Evolutionary conservation across 2,329 filamentous ascomycete species (phyloP), one percentile per base, ranked within the genome.

Genomic region (Dactylonectria estremocensis): DNA sequence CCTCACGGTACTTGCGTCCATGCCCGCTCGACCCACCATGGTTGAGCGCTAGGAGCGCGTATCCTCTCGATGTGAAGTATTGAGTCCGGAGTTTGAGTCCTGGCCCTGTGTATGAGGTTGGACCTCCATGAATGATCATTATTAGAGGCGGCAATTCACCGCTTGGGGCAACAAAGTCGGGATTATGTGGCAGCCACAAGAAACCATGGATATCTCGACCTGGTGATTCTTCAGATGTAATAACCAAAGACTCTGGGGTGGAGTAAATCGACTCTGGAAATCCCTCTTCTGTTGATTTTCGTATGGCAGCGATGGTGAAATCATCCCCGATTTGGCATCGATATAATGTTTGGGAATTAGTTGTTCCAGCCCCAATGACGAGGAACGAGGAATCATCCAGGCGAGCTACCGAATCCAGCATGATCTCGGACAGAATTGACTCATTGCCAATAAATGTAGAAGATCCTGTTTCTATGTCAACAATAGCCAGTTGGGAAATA

Each of bases 61-160:
- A 89, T 4, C 87, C 87, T 13, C 88, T 80, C 4, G 86, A 85
- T 0, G 86, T 88, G 70, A 84, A 88, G 72, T 86, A 88, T 71
- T 89, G 87, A 3, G 79, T 80, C 20, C 78, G 75, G 7, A 87
- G 75, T 13, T 79, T 77, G 0, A 89, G 78, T 0, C 85, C 85
- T 0, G 83, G 81, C 0, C 81, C 78, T 0, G 77, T 78, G 59
- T 83, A 81, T 1, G 77, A 76, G 0, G 84, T 89, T n/a, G 83
- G 87, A 0, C 87, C 88, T 5, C 87, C 87, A 40, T 89, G 87
- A 0, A 83, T 80, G 3, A 77, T 79, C 53, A 89, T 78, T 24
- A 89, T 83, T 1, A 88, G 77, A 1, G 87, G 86, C 1, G 86
- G 87, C 0, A 81, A 79, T 0, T 77, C 76, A 1, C 76, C 80